Evolutionary conservation across 257 asterid species (phyloP).

Genomic region (Petunia axillaris): DNA sequence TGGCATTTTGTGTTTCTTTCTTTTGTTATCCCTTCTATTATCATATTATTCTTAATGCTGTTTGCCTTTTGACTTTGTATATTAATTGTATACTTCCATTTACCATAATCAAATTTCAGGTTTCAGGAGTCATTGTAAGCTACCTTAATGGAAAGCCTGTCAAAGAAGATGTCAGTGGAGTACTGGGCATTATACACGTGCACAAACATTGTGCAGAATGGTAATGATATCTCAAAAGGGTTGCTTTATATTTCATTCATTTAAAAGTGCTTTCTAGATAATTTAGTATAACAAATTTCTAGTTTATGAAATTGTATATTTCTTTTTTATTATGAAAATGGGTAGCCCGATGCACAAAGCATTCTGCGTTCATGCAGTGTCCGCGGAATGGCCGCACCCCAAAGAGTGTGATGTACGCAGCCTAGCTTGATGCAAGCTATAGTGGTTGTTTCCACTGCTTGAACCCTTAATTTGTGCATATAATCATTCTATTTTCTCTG

Average conservation of each 20-base stretch:
- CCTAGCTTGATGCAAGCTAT: too few relatives aligned
- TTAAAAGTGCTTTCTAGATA: background rate
- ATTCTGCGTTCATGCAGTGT: too few relatives aligned
- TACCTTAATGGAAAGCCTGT: constrained; percentile 65
- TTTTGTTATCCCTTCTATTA: background rate
- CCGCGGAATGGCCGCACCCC: too few relatives aligned
- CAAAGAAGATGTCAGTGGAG: constrained; percentile 39
- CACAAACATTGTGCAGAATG: constrained; percentile 89
- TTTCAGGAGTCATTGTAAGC: constrained; percentile 77
- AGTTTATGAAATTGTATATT: background rate
- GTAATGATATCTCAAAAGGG: constrained; percentile 41
- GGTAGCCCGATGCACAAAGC: too few relatives aligned
- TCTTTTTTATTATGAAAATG: background rate
- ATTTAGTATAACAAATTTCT: constrained; percentile 1
- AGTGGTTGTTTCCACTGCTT: too few relatives aligned
- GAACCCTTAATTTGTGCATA: too few relatives aligned
- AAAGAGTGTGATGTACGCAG: too few relatives aligned
- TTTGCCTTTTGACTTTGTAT: constrained; percentile 29
- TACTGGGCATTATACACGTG: constrained; percentile 51
- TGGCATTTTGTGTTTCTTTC: constrained; percentile 20
- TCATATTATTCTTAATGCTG: background rate
- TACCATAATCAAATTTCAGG: constrained; percentile 47
- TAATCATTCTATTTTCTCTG: background rate
- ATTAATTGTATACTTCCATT: background rate
- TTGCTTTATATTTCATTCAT: background rate